These are phyloP conservation scores for Marsdenia floribunda DNA, from an alignment of 257 asterid species.

Conservation along the genomic window DNA sequence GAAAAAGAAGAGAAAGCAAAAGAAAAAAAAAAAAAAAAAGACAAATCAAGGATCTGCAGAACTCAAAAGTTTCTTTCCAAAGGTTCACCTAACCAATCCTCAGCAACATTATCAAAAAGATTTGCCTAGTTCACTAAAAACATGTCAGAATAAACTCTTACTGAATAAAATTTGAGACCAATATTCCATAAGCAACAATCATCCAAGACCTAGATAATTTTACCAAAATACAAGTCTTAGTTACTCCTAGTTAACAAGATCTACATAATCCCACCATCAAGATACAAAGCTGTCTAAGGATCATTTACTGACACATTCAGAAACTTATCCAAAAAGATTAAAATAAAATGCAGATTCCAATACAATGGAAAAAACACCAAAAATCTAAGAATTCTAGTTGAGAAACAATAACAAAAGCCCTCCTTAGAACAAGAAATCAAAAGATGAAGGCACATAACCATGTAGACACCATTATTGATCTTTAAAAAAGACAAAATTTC, in stretches of 20 bases:
- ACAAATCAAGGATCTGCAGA: not conserved
- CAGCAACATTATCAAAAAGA: not conserved
- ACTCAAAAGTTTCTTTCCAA: not conserved
- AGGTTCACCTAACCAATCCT: not conserved
- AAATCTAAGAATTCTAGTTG: not conserved
- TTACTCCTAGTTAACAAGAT: not conserved
- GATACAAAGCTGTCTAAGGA: not conserved
- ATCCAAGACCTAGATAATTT: not conserved
- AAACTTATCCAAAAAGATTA: not conserved
- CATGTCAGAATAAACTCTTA: not conserved
- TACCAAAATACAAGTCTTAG: not conserved
- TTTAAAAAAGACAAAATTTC: not conserved
- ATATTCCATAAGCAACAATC: not conserved
- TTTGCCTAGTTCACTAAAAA: not conserved
- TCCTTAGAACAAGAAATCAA: not conserved
- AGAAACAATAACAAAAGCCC: not conserved
- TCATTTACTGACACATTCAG: not conserved
- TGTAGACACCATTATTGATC: not conserved
- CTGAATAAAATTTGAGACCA: not conserved
- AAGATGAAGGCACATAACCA: not conserved
- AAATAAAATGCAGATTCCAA: not conserved
- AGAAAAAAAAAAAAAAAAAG: no score
- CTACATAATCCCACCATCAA: not conserved
- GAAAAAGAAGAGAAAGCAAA: no score
- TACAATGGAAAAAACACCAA: not conserved